Evolutionary conservation across 805 yeast genomes (phyloP).

Genomic region (Sungouiella blattae): DNA sequence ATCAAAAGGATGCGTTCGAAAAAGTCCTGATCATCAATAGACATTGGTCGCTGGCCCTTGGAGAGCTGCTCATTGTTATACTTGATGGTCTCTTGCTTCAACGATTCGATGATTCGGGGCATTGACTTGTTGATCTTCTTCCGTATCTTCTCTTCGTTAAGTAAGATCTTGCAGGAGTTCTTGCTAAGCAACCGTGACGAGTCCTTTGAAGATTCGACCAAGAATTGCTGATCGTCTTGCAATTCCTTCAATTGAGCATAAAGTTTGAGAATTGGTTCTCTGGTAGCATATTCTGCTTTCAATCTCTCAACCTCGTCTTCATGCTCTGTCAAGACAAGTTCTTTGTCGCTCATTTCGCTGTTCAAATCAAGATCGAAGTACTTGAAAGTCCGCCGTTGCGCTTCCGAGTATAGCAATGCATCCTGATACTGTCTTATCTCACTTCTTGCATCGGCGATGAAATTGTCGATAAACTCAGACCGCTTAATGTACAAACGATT

Average conservation of each 20-base stretch:
- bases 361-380: constrained; percentile 30
- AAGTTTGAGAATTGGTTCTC: constrained; percentile 54
- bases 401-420: constrained; percentile 52
- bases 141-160: constrained; percentile 76
- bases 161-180: constrained; percentile 72
- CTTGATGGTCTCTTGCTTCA: constrained; percentile 44
- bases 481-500: constrained; percentile 57
- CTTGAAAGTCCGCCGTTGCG: constrained; percentile 47
- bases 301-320: constrained; percentile 58
- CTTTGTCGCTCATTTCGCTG: constrained; percentile 49
- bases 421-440: constrained; percentile 64
- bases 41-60: constrained; percentile 20
- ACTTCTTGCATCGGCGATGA: constrained; percentile 59
- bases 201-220: constrained; percentile 71
- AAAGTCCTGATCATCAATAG: constrained; percentile 49
- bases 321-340: constrained; percentile 57
- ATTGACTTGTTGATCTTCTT: constrained; percentile 62
- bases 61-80: constrained; percentile 41
- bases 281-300: constrained; percentile 44
- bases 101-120: constrained; percentile 57
- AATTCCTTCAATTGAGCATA: constrained; percentile 55
- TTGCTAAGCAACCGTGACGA: constrained; percentile 74
- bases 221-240: constrained; percentile 54
- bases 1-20: constrained; percentile 33
- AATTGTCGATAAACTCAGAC: constrained; percentile 59